Base-by-base conservation (phyloP, 352 stramenopile species). In the Phytopythium vexans region DNA sequence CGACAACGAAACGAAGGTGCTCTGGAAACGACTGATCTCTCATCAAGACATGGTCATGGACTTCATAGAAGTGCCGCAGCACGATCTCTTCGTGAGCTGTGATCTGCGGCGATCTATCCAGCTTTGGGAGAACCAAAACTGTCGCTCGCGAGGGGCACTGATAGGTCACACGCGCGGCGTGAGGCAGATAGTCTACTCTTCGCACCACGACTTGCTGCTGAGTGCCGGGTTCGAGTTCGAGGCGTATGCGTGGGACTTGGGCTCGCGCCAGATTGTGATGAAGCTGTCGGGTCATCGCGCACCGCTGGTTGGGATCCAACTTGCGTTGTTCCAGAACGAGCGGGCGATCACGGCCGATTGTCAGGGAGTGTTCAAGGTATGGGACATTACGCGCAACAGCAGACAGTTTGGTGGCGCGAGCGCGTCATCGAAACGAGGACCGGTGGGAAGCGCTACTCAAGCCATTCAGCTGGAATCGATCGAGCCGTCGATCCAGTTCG, bases 221-320 rank as follows among this genome's bases (percentile, higher is more conserved):
- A 91, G 73, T n/a, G 83, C 74, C 0, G 84, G 86, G 7, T 95
- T 93, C 58, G 86, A 96, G 50, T 92, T 88, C 49, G 82, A 93
- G 12, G 85, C 81, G 0, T 78, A 84, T 8, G 81, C 77, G 6
- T 96, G 87, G 87, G 87, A 96, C 53, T 60, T 96, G 11, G 68
- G 72, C 8, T 92, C 81, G 21, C 73, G 88, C 7, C 83, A 94
- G 56, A 54, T 84, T 11, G 71, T 88, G 8, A 66, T 92, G 46
- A 76, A 72, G 40, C 60, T 95, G 14, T 60, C 59, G 1, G 87
- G 86, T 9, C 86, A 96, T 57, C 74, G 75, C 9, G 70, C 76
- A 0, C 82, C 86, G n/a, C 82, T 95, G 27, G 54, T 94, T 48
- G 80, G 79, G 2, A 49, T 96, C 1, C 77, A 89, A 40, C 60